Percentiles rank a stretch among this genome's conserved stretches.
These are phyloP conservation scores for Diversispora eburnea DNA, from an alignment of 192 early-diverging fungal species.

Conservation along the genomic window DNA sequence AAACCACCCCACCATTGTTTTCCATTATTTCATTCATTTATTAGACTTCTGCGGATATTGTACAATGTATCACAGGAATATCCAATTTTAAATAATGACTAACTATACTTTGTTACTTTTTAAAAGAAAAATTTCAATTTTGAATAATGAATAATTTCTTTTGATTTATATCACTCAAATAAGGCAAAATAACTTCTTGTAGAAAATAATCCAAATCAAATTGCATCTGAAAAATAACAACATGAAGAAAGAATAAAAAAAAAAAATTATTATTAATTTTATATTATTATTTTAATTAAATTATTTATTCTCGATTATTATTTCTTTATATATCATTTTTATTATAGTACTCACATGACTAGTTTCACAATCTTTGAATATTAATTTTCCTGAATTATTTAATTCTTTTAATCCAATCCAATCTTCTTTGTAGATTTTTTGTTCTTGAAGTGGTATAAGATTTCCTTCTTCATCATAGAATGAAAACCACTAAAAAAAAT, in stretches of 20 bases:
- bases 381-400: constrained; percentile 42
- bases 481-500: constrained; percentile 62
- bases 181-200: constrained; percentile 39
- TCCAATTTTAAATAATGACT: no score
- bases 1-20: no score
- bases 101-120: no score
- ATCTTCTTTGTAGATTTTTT: constrained; percentile 63
- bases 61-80: no score
- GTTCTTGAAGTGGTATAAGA: constrained; percentile 51
- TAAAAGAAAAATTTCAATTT: no score
- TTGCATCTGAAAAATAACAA: constrained; percentile 37
- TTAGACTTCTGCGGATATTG: no score
- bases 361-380: constrained; percentile 48
- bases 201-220: constrained; percentile 40
- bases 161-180: constrained; percentile 26
- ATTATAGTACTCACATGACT: constrained; percentile 45
- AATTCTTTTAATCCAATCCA: constrained; percentile 64
- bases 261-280: not conserved
- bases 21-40: no score
- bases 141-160: no score
- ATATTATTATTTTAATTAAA: not conserved
- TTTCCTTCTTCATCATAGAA: constrained; percentile 54
- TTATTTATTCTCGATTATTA: no score
- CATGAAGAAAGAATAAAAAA: constrained; percentile 4
- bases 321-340: not conserved